phyloP scores from a whole-genome alignment of 495 filamentous ascomycete genomes.

The Penicillium flavigenum region DNA sequence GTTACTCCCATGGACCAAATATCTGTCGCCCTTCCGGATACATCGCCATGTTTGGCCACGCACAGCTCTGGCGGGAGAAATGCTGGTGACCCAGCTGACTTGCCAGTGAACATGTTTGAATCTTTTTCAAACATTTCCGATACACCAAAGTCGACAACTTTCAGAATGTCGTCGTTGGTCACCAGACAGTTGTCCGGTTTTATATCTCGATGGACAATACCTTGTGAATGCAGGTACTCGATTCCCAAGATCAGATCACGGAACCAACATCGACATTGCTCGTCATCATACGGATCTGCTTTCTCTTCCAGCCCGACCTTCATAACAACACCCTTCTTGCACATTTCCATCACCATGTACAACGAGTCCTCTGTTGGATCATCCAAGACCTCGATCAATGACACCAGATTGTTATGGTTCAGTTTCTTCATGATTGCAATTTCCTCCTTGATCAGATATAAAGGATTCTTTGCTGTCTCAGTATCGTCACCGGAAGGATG shows the following conservation, averaged over 20 bases:
- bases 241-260: slow-evolving; percentile 94
- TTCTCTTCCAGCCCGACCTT: slow-evolving; percentile 84
- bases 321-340: slow-evolving; percentile 97
- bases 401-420: slow-evolving; percentile 89
- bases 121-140: slow-evolving; percentile 97
- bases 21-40: slow-evolving; percentile 87
- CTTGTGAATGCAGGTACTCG: slow-evolving; percentile 94
- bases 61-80: slow-evolving; percentile 95
- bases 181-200: slow-evolving; percentile 96
- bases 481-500: slow-evolving; percentile 48
- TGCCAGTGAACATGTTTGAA: slow-evolving; percentile 86
- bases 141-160: slow-evolving; percentile 97
- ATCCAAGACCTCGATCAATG: slow-evolving; percentile 88
- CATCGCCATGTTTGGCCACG: slow-evolving; percentile 80
- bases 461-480: slow-evolving; percentile 68
- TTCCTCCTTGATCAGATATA: slow-evolving; percentile 90
- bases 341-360: slow-evolving; percentile 99
- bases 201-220: slow-evolving; percentile 94
- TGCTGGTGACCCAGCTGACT: slow-evolving; percentile 91
- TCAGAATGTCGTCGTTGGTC: slow-evolving; percentile 86
- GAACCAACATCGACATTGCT: slow-evolving; percentile 87
- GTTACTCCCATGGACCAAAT: slow-evolving; percentile 99
- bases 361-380: slow-evolving; percentile 93
- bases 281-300: slow-evolving; percentile 80
- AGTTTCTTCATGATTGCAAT: slow-evolving; percentile 99